Conservation (phyloP, 2,329 filamentous ascomycete genomes). For the Dactylellina cionopaga region DNA sequence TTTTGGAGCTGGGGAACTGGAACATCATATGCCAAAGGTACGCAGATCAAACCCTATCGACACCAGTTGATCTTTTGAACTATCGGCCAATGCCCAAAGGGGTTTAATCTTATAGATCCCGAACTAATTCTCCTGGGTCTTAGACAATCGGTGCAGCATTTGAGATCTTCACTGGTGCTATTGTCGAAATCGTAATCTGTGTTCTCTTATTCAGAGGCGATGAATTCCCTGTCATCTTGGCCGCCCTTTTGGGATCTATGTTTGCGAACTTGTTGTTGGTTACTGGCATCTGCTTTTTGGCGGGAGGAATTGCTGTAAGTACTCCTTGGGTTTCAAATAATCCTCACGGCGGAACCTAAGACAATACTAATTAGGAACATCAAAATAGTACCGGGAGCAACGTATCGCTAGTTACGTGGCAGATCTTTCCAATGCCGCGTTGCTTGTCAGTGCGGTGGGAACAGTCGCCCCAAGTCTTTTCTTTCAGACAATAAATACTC, state of each 20-base stretch:
- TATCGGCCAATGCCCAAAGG: too few species aligned
- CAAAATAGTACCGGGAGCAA: conserved; percentile 30
- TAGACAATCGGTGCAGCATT: conserved; percentile 74
- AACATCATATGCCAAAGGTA: conserved; percentile 43
- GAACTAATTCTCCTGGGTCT: too few species aligned
- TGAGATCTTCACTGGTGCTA: conserved; percentile 73
- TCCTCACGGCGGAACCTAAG: neutral
- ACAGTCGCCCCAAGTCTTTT: conserved; percentile 43
- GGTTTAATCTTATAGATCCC: too few species aligned
- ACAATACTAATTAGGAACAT: neutral
- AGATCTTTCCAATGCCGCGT: conserved; percentile 41
- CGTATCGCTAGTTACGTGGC: conserved; percentile 37
- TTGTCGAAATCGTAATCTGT: conserved; percentile 85
- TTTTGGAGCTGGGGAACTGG: conserved; percentile 40
- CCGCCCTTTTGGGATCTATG: conserved; percentile 84
- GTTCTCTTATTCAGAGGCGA: conserved; percentile 73
- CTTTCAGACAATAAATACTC: conserved; percentile 40
- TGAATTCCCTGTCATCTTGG: conserved; percentile 76
- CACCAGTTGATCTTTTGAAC: neutral
- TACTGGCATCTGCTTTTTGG: conserved; percentile 80
- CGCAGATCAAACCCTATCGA: neutral
- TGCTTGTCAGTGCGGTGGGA: conserved; percentile 46
- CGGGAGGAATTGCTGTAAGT: conserved; percentile 69
- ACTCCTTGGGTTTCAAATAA: neutral
- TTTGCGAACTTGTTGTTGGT: conserved; percentile 83